A percentile compares a stretch with the other conserved stretches of the same genome.
phyloP scores from a whole-genome alignment of 305 asterid species.

The Solanum hybrid region DNA sequence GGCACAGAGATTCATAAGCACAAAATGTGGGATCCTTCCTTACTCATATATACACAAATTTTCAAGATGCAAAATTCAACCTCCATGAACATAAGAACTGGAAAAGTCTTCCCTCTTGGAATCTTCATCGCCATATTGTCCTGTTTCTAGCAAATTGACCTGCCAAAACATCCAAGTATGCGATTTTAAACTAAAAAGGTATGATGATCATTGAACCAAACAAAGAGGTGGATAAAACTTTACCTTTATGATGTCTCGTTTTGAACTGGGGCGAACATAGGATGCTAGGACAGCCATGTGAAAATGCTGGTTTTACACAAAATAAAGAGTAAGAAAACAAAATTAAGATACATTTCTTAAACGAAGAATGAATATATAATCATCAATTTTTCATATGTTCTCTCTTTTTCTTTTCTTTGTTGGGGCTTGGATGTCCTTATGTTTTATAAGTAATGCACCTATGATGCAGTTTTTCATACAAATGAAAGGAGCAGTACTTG shows the following conservation, averaged over 20 bases:
- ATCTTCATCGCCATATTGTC: neutral
- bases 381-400: neutral
- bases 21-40: neutral
- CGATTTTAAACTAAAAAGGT: neutral
- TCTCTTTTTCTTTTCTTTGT: too few relatives aligned
- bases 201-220: neutral
- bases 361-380: neutral
- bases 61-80: neutral
- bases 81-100: neutral
- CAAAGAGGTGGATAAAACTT: neutral
- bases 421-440: neutral
- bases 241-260: constrained; percentile 54
- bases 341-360: neutral
- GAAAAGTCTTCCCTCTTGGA: neutral
- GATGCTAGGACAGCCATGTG: constrained; percentile 68
- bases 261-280: constrained; percentile 33
- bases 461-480: neutral
- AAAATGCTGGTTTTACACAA: constrained; percentile 42
- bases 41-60: neutral
- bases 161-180: neutral
- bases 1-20: neutral
- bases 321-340: neutral
- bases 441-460: neutral
- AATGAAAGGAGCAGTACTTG: neutral
- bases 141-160: constrained; percentile 4